A percentile compares a stretch with the other conserved stretches of the same genome.
phyloP scores from a whole-genome alignment of 2,329 filamentous ascomycete species.

The Ramularia endophylla region DNA sequence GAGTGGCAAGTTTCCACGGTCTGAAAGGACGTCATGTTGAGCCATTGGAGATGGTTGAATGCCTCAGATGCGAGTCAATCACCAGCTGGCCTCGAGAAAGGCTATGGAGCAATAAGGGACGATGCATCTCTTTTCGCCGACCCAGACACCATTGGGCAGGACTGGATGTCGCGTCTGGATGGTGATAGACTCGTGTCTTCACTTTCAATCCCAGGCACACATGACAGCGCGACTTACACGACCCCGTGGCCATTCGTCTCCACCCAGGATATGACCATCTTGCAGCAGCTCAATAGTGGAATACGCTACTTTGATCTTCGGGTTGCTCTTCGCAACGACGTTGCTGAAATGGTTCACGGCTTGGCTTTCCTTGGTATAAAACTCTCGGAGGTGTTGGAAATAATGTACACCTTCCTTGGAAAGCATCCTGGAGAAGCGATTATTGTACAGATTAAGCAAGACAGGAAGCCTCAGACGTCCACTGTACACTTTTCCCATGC shows the following conservation, averaged over 20 bases:
- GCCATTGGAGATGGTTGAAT: neutral
- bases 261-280: slow-evolving; percentile 28
- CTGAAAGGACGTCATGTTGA: neutral
- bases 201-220: slow-evolving; percentile 32
- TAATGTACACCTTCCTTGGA: slow-evolving; percentile 27
- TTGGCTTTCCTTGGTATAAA: slow-evolving; percentile 25
- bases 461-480: slow-evolving; percentile 27
- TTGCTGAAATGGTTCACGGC: slow-evolving; percentile 33
- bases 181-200: slow-evolving; percentile 23
- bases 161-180: slow-evolving; percentile 19
- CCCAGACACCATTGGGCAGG: neutral
- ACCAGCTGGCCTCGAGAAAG: slow-evolving; percentile 1
- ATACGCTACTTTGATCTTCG: slow-evolving; percentile 35
- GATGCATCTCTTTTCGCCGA: too few relatives aligned
- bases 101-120: slow-evolving; percentile 2
- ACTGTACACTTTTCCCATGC: slow-evolving; percentile 35
- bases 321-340: slow-evolving; percentile 28
- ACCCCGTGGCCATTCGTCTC: slow-evolving; percentile 30
- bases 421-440: slow-evolving; percentile 28
- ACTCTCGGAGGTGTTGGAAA: slow-evolving; percentile 23
- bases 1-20: neutral
- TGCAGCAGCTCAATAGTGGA: slow-evolving; percentile 28
- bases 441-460: slow-evolving; percentile 32
- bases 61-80: neutral
- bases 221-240: slow-evolving; percentile 33